Evolutionary conservation across 805 yeast species (phyloP).

Genomic region (Ogataea neopini): DNA sequence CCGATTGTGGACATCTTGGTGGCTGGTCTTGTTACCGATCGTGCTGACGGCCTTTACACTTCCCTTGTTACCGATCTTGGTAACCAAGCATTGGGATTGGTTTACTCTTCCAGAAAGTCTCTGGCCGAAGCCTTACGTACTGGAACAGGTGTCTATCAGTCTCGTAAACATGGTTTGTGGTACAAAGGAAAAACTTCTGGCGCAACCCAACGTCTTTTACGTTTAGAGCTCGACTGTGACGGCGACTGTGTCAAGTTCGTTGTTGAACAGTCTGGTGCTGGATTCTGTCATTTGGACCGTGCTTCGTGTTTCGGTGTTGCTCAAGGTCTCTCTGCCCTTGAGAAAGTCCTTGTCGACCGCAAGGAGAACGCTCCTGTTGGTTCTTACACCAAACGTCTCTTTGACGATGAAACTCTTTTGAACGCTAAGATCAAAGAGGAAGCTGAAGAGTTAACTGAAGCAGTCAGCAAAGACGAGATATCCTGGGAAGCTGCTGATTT

Average conservation of each 20-base stretch:
- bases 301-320: constrained; percentile 79
- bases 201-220: constrained; percentile 76
- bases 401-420: constrained; percentile 72
- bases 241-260: constrained; percentile 85
- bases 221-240: constrained; percentile 83
- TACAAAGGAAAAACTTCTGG: constrained; percentile 96
- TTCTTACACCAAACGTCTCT: constrained; percentile 90
- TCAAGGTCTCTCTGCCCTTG: constrained; percentile 67
- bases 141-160: constrained; percentile 88
- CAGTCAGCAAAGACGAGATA: constrained; percentile 60
- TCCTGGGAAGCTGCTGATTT: constrained; percentile 99
- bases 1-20: constrained; percentile 42
- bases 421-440: constrained; percentile 92
- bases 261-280: constrained; percentile 82
- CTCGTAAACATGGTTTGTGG: constrained; percentile 93
- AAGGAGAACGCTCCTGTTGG: constrained; percentile 76
- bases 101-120: constrained; percentile 84
- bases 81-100: constrained; percentile 81
- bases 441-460: constrained; percentile 93
- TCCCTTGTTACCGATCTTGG: constrained; percentile 74
- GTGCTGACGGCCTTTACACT: constrained; percentile 82
- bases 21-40: constrained; percentile 68
- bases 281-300: constrained; percentile 88
- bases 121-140: constrained; percentile 79
- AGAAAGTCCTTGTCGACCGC: constrained; percentile 64